Conservation (phyloP, 2,329 filamentous ascomycete genomes). For the Aplosporella prunicola region DNA sequence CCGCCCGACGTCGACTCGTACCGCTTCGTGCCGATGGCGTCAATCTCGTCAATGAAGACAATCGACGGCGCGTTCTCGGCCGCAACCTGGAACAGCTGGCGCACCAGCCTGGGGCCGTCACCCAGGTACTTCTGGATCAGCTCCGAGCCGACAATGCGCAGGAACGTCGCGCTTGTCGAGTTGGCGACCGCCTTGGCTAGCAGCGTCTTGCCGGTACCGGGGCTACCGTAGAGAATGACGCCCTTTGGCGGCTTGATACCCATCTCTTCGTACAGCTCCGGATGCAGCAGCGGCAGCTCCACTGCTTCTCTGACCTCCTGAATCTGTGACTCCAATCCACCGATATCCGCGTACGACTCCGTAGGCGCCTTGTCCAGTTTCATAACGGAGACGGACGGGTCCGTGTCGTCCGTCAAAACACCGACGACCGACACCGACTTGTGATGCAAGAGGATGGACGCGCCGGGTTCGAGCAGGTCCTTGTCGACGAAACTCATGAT, state of each 20-base stretch:
- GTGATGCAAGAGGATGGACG: slow-evolving; percentile 90
- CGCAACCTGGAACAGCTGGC: slow-evolving; percentile 92
- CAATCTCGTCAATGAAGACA: slow-evolving; percentile 98
- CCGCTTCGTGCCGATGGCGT: slow-evolving; percentile 96
- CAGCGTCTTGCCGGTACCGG: slow-evolving; percentile 92
- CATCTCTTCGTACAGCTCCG: slow-evolving; percentile 99
- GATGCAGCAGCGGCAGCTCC: slow-evolving; percentile 86
- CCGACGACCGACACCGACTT: slow-evolving; percentile 97
- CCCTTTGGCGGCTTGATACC: slow-evolving; percentile 99
- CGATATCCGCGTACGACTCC: slow-evolving; percentile 97
- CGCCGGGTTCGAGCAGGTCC: slow-evolving; percentile 90
- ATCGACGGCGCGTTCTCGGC: slow-evolving; percentile 95
- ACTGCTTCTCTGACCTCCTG: slow-evolving; percentile 97
- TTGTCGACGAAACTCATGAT: slow-evolving; percentile 99
- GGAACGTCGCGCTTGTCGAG: slow-evolving; percentile 95
- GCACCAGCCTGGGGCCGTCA: slow-evolving; percentile 86
- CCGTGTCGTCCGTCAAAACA: slow-evolving; percentile 90
- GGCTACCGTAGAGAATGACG: slow-evolving; percentile 95
- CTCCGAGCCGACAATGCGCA: slow-evolving; percentile 94
- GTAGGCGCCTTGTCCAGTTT: slow-evolving; percentile 98
- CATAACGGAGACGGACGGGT: slow-evolving; percentile 95
- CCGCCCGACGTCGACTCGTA: slow-evolving; percentile 96
- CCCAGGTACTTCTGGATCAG: slow-evolving; percentile 98
- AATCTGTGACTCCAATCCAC: slow-evolving; percentile 88
- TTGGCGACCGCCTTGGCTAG: slow-evolving; percentile 96